phyloP scores from a whole-genome alignment of 1,284 basidiomycete genomes.

The Pseudomicrostroma phylloplanum region DNA sequence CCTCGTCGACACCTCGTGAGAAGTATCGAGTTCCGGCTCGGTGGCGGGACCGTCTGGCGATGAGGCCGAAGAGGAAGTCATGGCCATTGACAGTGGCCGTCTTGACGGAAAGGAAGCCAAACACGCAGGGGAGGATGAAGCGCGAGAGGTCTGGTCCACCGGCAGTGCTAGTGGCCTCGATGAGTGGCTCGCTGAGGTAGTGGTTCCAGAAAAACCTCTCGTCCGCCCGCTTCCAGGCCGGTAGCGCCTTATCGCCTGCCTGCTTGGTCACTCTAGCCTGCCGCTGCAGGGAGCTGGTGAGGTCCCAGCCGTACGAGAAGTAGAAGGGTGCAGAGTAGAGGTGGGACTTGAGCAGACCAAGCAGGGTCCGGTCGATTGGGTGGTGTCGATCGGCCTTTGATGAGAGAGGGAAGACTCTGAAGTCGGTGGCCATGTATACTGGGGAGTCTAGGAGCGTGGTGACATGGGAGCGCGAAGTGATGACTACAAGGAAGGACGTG shows the following conservation, averaged over 20 bases:
- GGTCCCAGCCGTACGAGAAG: constrained; percentile 85
- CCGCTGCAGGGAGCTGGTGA: constrained; percentile 79
- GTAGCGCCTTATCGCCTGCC: not conserved
- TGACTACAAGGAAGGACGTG: constrained; percentile 77
- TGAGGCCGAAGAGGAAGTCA: constrained; percentile 75
- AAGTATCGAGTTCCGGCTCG: constrained; percentile 96
- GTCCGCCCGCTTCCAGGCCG: constrained; percentile 61
- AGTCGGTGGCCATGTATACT: constrained; percentile 82
- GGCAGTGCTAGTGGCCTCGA: constrained; percentile 20
- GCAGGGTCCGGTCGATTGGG: constrained; percentile 77
- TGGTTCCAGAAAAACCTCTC: constrained; percentile 99
- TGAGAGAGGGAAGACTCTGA: constrained; percentile 77
- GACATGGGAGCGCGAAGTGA: constrained; percentile 74
- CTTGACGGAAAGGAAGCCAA: constrained; percentile 70
- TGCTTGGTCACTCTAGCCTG: constrained; percentile 54
- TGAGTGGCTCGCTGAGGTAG: constrained; percentile 53
- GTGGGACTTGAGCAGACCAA: constrained; percentile 79
- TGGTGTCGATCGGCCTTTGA: constrained; percentile 63
- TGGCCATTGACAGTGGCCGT: constrained; percentile 70
- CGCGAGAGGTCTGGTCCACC: constrained; percentile 61
- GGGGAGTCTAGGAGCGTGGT: constrained; percentile 70
- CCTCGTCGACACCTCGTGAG: constrained; percentile 78
- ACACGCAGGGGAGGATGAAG: constrained; percentile 70
- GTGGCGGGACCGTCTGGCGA: constrained; percentile 85
- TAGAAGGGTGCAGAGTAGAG: constrained; percentile 73